Conservation (phyloP, 371 early-diverging fungal genomes). For the Rhizopus stolonifer region DNA sequence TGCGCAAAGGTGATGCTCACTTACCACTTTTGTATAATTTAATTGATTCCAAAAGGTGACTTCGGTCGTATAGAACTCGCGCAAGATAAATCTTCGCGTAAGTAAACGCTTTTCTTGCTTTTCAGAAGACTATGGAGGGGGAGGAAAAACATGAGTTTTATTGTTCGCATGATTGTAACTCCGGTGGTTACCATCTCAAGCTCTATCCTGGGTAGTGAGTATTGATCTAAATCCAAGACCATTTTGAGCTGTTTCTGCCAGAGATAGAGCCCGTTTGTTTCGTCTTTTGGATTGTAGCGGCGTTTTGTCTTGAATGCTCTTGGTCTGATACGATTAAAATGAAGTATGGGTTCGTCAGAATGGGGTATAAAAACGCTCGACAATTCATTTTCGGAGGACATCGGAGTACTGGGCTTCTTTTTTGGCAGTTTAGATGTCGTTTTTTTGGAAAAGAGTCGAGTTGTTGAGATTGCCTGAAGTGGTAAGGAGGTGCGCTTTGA, state of each 20-base stretch:
- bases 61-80: slow-evolving; percentile 45
- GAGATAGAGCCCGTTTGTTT: slow-evolving; percentile 25
- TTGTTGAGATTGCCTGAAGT: too few species aligned
- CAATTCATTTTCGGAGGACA: background rate
- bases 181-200: slow-evolving; percentile 1
- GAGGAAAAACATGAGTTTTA: background rate
- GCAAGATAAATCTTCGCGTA: slow-evolving; percentile 35
- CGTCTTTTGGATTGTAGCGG: slow-evolving; percentile 19
- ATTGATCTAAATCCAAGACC: background rate
- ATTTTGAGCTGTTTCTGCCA: slow-evolving; percentile 26
- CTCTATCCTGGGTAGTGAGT: background rate
- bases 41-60: slow-evolving; percentile 43
- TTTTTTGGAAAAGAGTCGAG: too few species aligned
- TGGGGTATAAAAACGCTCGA: slow-evolving; percentile 10
- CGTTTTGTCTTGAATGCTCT: slow-evolving; percentile 17
- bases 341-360: slow-evolving; percentile 11
- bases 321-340: slow-evolving; percentile 19
- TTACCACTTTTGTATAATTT: slow-evolving; percentile 43
- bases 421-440: too few species aligned
- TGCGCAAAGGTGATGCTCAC: background rate
- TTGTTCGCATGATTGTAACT: background rate
- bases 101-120: slow-evolving; percentile 22
- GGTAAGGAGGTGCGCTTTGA: too few species aligned
- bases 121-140: slow-evolving; percentile 23
- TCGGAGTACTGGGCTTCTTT: background rate